Conservation (phyloP, 2,329 filamentous ascomycete species). For the Fusarium poae region DNA sequence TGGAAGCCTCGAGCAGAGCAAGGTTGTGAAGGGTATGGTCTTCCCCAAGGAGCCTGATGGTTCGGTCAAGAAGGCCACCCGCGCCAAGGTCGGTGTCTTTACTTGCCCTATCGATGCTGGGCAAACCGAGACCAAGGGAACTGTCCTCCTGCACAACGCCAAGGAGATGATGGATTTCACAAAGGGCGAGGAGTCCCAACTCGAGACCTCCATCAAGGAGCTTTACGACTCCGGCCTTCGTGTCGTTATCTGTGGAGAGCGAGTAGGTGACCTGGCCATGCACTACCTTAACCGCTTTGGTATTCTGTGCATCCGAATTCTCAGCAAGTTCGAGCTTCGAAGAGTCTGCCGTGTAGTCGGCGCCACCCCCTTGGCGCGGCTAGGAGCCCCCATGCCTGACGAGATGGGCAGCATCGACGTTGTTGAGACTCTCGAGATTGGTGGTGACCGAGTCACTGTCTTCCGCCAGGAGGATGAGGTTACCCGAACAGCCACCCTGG, state of each 20-base stretch:
- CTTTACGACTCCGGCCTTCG: conserved; percentile 93
- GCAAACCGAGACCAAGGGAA: conserved; percentile 99
- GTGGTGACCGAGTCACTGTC: conserved; percentile 96
- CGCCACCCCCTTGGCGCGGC: conserved; percentile 92
- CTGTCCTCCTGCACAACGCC: conserved; percentile 94
- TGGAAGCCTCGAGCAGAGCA: conserved; percentile 92
- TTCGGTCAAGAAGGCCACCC: conserved; percentile 86
- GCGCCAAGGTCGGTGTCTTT: conserved; percentile 97
- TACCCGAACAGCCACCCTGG: conserved; percentile 92
- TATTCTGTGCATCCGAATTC: conserved; percentile 95
- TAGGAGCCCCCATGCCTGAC: conserved; percentile 99
- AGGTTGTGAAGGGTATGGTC: conserved; percentile 97
- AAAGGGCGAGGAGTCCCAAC: conserved; percentile 93
- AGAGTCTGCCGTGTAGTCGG: conserved; percentile 96
- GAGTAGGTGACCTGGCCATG: conserved; percentile 94
- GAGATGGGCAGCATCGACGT: conserved; percentile 97
- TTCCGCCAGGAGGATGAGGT: conserved; percentile 96
- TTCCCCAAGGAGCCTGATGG: conserved; percentile 97
- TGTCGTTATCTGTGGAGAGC: conserved; percentile 91
- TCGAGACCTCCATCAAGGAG: conserved; percentile 94
- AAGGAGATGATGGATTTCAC: conserved; percentile 99
- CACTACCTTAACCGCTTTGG: conserved; percentile 98
- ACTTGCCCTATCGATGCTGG: conserved; percentile 95
- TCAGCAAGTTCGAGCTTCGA: conserved; percentile 97
- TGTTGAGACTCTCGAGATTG: conserved; percentile 97